phyloP scores from a whole-genome alignment of 192 early-diverging fungal genomes.

The Mortierella claussenii region DNA sequence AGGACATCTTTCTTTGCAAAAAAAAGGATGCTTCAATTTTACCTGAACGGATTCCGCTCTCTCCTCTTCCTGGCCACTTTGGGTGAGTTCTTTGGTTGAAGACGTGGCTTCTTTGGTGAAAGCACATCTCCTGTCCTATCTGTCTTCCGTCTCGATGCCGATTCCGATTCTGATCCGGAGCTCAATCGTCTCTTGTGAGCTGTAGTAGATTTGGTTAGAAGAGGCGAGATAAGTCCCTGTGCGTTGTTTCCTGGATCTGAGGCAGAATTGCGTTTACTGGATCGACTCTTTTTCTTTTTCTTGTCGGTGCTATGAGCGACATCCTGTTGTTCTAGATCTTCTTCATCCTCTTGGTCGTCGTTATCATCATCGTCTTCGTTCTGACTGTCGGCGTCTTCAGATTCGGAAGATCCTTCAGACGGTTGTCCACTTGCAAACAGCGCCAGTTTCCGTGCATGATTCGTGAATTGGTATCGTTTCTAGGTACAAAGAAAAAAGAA shows the following conservation, averaged over 20 bases:
- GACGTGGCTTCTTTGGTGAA: slow-evolving; percentile 33
- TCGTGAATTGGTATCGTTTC: slow-evolving; percentile 55
- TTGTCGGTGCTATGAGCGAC: slow-evolving; percentile 13
- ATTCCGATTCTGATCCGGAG: slow-evolving; percentile 35
- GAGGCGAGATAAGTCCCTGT: background rate
- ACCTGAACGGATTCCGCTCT: slow-evolving; percentile 55
- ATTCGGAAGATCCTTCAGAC: slow-evolving; percentile 30
- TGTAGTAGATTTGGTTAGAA: slow-evolving; percentile 1
- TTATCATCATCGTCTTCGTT: slow-evolving; percentile 24
- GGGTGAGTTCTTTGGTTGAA: slow-evolving; percentile 27
- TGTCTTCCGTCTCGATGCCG: slow-evolving; percentile 7
- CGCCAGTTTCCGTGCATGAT: slow-evolving; percentile 58
- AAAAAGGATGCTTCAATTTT: too few relatives aligned
- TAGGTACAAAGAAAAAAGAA: slow-evolving; percentile 1
- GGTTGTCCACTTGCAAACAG: slow-evolving; percentile 47
- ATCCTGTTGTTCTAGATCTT: slow-evolving; percentile 23
- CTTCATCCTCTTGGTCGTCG: slow-evolving; percentile 14
- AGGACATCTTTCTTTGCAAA: too few relatives aligned
- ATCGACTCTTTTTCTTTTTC: slow-evolving; percentile 32
- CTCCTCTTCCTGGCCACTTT: slow-evolving; percentile 38
- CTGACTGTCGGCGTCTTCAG: slow-evolving; percentile 31
- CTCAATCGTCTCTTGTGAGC: slow-evolving; percentile 39
- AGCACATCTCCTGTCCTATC: slow-evolving; percentile 21
- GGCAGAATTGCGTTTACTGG: background rate
- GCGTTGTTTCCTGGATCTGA: background rate